Evolutionary conservation across 2,329 filamentous ascomycete genomes (phyloP), one percentile per base, ranked within the genome.

Genomic region (Microdochium bolleyi): DNA sequence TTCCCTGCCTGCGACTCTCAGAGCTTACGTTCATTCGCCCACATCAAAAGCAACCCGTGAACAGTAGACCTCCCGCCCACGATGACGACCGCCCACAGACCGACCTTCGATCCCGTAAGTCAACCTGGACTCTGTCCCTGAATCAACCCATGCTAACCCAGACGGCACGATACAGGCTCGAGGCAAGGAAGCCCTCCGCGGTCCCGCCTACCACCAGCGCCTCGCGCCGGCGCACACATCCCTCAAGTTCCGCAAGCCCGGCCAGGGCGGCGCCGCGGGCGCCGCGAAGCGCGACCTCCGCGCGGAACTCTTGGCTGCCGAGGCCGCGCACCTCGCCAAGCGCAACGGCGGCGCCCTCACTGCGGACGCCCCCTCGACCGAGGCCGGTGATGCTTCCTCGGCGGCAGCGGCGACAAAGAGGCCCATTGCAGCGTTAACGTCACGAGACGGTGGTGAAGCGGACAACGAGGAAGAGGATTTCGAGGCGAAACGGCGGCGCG

Each of bases 201-300:
- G 94, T 49, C 89, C 90, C 50, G 92, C 91, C 62, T 97, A 96
- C 75, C 94, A 99, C 68, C 92, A 97, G 72, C 88, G 94, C 62
- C 87, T 97, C 16, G 85, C 96, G 14, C 92, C 94, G 32, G 94
- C 94, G 30, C 88, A 99, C 70, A 97, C 89, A 13, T 85, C 89
- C 58, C 85, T 99, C 66, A 99, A 99, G 74, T 88, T 86, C 67
- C 83, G 90, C 76, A 83, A 94, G 74, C 79, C 87, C n/a, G 92
- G 91, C 48, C 94, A 99, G 74, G 94, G 94, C 62, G 89, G 89
- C 59, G 85, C 84, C 58, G 85, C 85, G 34, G 90, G 95, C 58
- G 67, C 73, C 49, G 71, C 79, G 59, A 73, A 79, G 54, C 89
- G 88, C 66, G 92, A 99, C 67, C 81, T 99, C 51, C 86, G 90